Evolutionary conservation across 2,329 filamentous ascomycete species (phyloP).

Genomic region (Verticillium alfalfae): DNA sequence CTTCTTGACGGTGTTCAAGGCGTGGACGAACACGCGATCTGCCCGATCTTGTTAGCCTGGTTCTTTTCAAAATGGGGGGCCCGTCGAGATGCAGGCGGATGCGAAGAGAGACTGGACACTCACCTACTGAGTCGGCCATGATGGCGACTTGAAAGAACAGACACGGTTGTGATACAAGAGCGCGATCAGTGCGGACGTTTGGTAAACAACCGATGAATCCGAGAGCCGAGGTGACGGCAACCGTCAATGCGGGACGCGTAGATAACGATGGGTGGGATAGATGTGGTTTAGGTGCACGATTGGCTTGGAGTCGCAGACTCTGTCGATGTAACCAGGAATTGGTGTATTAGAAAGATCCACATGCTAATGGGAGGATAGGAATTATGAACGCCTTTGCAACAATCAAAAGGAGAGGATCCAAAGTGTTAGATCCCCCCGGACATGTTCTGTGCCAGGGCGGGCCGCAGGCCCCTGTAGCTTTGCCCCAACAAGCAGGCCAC

Average conservation of each 20-base stretch:
- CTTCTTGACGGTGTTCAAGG: constrained; percentile 96
- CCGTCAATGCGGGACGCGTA: neutral
- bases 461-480: neutral
- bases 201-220: neutral
- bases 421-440: neutral
- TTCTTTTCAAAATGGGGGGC: no score
- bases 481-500: no score
- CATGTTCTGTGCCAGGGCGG: neutral
- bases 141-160: constrained; percentile 2
- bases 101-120: constrained; percentile 8
- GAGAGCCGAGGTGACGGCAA: neutral
- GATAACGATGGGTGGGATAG: neutral
- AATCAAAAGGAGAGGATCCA: neutral
- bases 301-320: neutral
- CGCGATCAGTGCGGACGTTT: neutral
- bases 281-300: neutral
- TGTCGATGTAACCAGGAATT: neutral
- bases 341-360: neutral
- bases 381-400: neutral
- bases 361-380: neutral
- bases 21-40: constrained; percentile 99
- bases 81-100: neutral
- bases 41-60: neutral
- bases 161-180: neutral
- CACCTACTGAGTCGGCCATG: constrained; percentile 34